phyloP scores from a whole-genome alignment of 768 basidiomycete genomes.

The Agrocybe pediades region DNA sequence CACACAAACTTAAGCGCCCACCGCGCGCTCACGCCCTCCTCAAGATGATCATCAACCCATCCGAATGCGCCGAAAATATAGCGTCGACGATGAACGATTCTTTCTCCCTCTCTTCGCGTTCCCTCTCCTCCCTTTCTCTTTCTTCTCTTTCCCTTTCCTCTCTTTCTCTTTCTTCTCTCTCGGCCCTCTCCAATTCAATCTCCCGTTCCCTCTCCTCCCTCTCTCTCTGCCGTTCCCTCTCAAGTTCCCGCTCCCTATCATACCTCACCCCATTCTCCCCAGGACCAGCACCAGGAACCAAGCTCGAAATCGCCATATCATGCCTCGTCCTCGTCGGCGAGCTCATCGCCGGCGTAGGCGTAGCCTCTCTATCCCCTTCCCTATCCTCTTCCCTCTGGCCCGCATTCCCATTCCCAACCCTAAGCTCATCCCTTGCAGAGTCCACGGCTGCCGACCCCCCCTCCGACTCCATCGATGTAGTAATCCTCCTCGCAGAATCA shows the following conservation, averaged over 20 bases:
- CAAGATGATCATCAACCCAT: constrained; percentile 80
- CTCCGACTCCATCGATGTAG: too few relatives aligned
- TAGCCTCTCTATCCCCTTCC: too few relatives aligned
- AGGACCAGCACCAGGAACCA: neutral
- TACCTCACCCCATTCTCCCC: neutral
- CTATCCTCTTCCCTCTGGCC: too few relatives aligned
- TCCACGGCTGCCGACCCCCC: too few relatives aligned
- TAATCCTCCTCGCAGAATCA: too few relatives aligned
- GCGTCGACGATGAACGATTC: neutral
- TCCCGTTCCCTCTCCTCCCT: neutral
- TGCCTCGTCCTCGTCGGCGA: neutral
- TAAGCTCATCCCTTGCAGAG: too few relatives aligned
- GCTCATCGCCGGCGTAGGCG: neutral
- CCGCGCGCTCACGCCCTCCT: constrained; percentile 47
- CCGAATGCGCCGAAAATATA: constrained; percentile 52
- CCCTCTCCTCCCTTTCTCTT: neutral
- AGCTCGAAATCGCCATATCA: neutral
- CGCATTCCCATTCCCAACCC: too few relatives aligned
- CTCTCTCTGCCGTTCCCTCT: neutral
- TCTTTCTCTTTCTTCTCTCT: neutral
- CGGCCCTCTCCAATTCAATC: neutral
- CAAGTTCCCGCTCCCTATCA: neutral
- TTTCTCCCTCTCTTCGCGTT: too few relatives aligned
- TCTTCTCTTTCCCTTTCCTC: neutral
- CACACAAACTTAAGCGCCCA: too few relatives aligned